A percentile compares a stretch with the other conserved stretches of the same genome.
These are phyloP conservation scores for Erucastrum elatum DNA, from an alignment of 345 rosid genomes.

Conservation along the genomic window DNA sequence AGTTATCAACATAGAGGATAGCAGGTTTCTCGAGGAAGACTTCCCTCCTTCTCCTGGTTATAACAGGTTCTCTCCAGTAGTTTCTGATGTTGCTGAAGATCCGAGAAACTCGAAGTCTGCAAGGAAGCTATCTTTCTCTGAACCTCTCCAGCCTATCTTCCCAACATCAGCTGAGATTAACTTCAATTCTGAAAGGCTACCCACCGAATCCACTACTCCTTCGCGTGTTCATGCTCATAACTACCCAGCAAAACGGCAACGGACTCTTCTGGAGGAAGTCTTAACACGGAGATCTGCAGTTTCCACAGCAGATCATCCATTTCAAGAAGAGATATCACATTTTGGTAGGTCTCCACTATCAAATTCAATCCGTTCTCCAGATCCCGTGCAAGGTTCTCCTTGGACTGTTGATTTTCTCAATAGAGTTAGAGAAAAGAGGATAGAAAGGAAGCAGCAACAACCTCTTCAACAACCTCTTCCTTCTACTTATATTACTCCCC, in stretches of 20 bases:
- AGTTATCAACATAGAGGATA: conserved; percentile 50
- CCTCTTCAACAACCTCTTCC: conserved; percentile 61
- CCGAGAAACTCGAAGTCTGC: conserved; percentile 48
- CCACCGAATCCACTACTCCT: conserved; percentile 36
- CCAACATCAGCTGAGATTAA: conserved; percentile 52
- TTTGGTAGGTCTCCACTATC: conserved; percentile 60
- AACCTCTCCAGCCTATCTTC: conserved; percentile 42
- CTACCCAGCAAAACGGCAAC: conserved; percentile 40
- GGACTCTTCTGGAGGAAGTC: conserved; percentile 45
- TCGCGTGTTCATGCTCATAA: conserved; percentile 32
- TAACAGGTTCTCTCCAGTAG: conserved; percentile 38
- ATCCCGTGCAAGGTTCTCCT: conserved; percentile 66
- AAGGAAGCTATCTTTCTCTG: conserved; percentile 57
- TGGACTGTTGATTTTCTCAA: conserved; percentile 95
- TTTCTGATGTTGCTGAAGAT: conserved; percentile 47
- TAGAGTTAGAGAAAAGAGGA: conserved; percentile 76
- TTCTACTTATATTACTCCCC: conserved; percentile 42
- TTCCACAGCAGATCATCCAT: conserved; percentile 40
- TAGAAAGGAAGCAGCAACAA: conserved; percentile 51
- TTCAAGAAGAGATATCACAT: conserved; percentile 53
- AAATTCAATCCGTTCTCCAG: conserved; percentile 57
- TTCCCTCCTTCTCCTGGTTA: conserved; percentile 40
- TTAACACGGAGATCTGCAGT: conserved; percentile 43
- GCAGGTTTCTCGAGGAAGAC: conserved; percentile 39
- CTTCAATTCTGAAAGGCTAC: conserved; percentile 41